Evolutionary conservation across 352 stramenopile genomes (phyloP).

Genomic region (Stephanocyclus meneghinianus): DNA sequence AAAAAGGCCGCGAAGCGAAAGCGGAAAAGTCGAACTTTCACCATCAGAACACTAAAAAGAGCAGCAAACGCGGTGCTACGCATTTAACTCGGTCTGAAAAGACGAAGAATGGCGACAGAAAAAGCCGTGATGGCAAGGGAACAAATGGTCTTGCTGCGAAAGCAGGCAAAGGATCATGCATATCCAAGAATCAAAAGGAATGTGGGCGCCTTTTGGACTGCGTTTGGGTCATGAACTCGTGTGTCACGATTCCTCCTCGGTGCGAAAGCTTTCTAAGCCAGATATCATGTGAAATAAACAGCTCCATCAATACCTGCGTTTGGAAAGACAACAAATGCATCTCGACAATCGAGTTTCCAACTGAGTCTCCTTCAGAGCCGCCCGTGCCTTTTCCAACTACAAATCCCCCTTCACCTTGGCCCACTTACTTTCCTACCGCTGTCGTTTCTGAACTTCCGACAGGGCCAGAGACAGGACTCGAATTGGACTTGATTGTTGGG

Average conservation of each 20-base stretch:
- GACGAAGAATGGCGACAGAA: no score
- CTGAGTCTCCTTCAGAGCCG: background rate
- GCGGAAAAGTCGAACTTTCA: no score
- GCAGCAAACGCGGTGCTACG: no score
- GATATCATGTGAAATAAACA: background rate
- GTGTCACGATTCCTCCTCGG: background rate
- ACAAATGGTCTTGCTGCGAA: no score
- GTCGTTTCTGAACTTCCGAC: background rate
- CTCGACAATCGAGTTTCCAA: background rate
- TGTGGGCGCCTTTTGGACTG: background rate
- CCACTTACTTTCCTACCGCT: slow-evolving; percentile 4
- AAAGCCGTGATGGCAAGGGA: no score
- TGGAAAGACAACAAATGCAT: slow-evolving; percentile 3
- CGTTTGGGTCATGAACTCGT: background rate
- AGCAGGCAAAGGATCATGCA: background rate
- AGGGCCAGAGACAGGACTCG: background rate
- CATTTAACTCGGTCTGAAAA: no score
- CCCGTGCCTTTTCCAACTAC: no score
- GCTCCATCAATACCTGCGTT: background rate
- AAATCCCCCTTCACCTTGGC: background rate
- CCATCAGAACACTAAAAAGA: no score
- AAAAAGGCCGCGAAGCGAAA: no score
- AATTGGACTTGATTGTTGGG: background rate
- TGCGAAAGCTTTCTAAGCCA: slow-evolving; percentile 1
- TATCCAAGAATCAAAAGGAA: background rate